phyloP scores from a whole-genome alignment of 768 basidiomycete species.

The Russula earlei region DNA sequence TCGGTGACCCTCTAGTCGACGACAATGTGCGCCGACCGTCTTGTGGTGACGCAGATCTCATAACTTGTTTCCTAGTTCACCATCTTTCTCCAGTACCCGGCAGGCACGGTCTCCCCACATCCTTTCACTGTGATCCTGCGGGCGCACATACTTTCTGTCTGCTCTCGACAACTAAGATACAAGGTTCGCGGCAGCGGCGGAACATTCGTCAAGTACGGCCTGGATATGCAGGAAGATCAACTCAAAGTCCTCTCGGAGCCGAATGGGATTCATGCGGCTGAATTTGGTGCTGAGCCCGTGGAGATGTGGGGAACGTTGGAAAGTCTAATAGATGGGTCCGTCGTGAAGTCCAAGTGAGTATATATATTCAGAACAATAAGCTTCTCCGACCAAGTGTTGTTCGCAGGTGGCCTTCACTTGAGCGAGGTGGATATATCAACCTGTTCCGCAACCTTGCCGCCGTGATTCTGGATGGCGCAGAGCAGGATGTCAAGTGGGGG shows the following conservation, averaged over 20 bases:
- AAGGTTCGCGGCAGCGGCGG: slow-evolving; percentile 63
- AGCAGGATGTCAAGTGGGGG: slow-evolving; percentile 59
- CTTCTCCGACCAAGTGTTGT: slow-evolving; percentile 16
- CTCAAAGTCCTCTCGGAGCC: slow-evolving; percentile 48
- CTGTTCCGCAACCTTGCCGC: slow-evolving; percentile 60
- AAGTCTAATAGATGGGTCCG: slow-evolving; percentile 39
- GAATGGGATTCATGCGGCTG: slow-evolving; percentile 33
- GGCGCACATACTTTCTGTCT: slow-evolving; percentile 60
- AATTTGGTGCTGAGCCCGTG: slow-evolving; percentile 56
- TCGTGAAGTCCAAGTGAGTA: slow-evolving; percentile 28
- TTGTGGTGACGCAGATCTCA: slow-evolving; percentile 50
- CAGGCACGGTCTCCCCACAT: slow-evolving; percentile 32
- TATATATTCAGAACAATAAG: slow-evolving; percentile 20
- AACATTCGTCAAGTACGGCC: slow-evolving; percentile 63
- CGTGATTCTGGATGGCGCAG: slow-evolving; percentile 45
- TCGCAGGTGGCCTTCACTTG: slow-evolving; percentile 52
- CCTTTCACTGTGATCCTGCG: slow-evolving; percentile 61
- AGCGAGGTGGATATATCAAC: slow-evolving; percentile 47
- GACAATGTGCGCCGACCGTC: slow-evolving; percentile 40
- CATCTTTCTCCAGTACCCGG: slow-evolving; percentile 24
- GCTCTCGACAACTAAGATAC: slow-evolving; percentile 59
- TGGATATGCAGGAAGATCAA: slow-evolving; percentile 75
- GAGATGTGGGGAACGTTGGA: slow-evolving; percentile 55
- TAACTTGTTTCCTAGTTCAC: slow-evolving; percentile 22
- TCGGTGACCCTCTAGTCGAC: slow-evolving; percentile 55